Evolutionary conservation across 768 basidiomycete genomes (phyloP).

Genomic region (Suillus sp.): DNA sequence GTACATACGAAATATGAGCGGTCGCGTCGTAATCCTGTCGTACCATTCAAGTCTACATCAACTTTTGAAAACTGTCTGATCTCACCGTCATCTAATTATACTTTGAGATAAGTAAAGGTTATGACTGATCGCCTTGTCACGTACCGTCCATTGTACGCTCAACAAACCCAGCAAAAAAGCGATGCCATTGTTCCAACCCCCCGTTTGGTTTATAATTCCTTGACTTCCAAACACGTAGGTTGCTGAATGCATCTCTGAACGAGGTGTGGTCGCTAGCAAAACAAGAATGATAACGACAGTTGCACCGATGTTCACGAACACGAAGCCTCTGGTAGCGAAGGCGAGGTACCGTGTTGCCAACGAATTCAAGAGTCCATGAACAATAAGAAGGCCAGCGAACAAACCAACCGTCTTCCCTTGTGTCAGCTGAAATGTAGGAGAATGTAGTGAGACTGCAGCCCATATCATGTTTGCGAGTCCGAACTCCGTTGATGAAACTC

Average conservation of each 20-base stretch:
- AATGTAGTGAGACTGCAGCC: conserved; percentile 53
- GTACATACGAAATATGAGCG: conserved; percentile 75
- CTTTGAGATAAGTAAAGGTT: background rate
- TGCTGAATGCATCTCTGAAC: conserved; percentile 79
- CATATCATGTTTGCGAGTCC: conserved; percentile 79
- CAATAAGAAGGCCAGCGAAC: conserved; percentile 70
- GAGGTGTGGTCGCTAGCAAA: conserved; percentile 71
- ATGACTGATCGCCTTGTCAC: conserved; percentile 23
- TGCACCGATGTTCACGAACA: conserved; percentile 86
- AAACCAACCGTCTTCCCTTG: conserved; percentile 77
- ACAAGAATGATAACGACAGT: conserved; percentile 85
- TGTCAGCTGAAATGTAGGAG: conserved; percentile 9
- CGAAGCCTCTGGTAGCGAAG: conserved; percentile 72
- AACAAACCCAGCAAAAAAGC: conserved; percentile 85
- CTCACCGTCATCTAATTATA: conserved; percentile 56
- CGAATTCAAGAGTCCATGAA: conserved; percentile 74
- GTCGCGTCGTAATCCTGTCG: conserved; percentile 76
- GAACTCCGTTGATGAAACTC: conserved; percentile 85
- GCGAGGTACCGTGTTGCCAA: conserved; percentile 77
- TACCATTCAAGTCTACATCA: conserved; percentile 1
- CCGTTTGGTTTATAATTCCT: conserved; percentile 78
- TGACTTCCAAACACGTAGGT: conserved; percentile 76
- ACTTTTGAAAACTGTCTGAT: background rate
- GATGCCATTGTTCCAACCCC: conserved; percentile 77
- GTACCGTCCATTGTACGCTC: conserved; percentile 85